Base-by-base conservation (phyloP, 345 rosid genomes). In the Arabidopsis thaliana region DNA sequence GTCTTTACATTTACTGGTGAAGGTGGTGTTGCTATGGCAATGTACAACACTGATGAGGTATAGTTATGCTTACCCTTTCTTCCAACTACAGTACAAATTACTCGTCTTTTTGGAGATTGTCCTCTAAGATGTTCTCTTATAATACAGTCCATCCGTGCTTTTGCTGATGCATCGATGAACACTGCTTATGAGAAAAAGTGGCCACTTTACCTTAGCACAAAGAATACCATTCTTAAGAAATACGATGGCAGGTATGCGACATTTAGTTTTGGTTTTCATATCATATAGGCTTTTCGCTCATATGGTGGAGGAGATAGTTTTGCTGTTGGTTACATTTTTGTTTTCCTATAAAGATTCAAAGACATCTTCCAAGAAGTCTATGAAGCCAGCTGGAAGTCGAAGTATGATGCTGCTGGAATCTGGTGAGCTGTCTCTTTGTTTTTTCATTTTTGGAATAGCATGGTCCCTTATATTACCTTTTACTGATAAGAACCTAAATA, bases 21-120 rank as follows among this genome's bases (percentile, higher is more conserved):
- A 33, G 99, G 99, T 1, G 98, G 98, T 67, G 99, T 95, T 46
- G 89, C 97, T 33, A 71, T 85, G 83, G 66, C 96, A 77, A 95
- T 92, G 99, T 95, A 95, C 70, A 95, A 95, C 84, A 95, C 99
- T 53, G 99, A 95, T 80, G 99, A 95, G 91, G 98, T 91, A 55
- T 68, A 74, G 6, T 61, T 8, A 1, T 45, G 40, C 56, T 32
- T 73, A 7, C 12, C 8, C 68, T 41, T 62, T 46, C 33, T 51
- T 28, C 38, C 3, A 9, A 5, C 38, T 8, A 52, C 30, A 59
- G 34, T 45, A 9, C 64, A 53, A 23, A 13, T 51, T 13, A 52
- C 57, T 77, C 34, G 68, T 46, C 56, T 41, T 28, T 64, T 56
- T 56, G 34, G 60, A 7, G 37, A 36, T 14, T 53, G 16, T 41